These are phyloP conservation scores for Hirschioporus abietinus DNA, from an alignment of 768 basidiomycete species.

Conservation along the genomic window DNA sequence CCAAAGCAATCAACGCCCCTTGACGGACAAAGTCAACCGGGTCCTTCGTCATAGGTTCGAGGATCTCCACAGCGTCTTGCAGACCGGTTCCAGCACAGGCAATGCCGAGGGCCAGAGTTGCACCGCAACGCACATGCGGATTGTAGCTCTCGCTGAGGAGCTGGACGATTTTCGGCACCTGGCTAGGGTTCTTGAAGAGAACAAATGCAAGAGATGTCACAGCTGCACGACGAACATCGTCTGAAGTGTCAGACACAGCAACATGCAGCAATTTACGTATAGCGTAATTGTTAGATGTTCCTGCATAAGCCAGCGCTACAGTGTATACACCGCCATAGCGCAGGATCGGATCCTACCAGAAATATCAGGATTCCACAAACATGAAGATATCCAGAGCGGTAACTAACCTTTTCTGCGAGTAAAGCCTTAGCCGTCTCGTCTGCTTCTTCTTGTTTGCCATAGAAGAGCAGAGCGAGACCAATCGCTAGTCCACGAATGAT, in stretches of 20 bases:
- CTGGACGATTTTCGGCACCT: conserved; percentile 96
- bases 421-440: conserved; percentile 75
- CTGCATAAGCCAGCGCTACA: conserved; percentile 92
- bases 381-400: conserved; percentile 1
- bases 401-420: conserved; percentile 75
- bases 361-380: conserved; percentile 10
- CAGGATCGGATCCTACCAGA: conserved; percentile 81
- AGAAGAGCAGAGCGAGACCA: conserved; percentile 88
- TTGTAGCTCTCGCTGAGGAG: conserved; percentile 97
- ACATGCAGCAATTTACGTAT: conserved; percentile 90
- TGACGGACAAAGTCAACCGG: conserved; percentile 98
- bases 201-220: conserved; percentile 95
- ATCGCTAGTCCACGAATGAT: conserved; percentile 95
- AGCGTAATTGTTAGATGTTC: conserved; percentile 91
- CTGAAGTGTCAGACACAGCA: conserved; percentile 96
- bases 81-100: conserved; percentile 97
- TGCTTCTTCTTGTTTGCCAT: conserved; percentile 90
- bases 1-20: conserved; percentile 91
- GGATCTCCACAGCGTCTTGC: conserved; percentile 91
- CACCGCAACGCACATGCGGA: conserved; percentile 96
- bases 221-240: conserved; percentile 94
- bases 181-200: conserved; percentile 92
- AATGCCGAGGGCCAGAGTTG: conserved; percentile 93
- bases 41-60: conserved; percentile 98
- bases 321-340: conserved; percentile 98